Percentiles rank a stretch among this genome's conserved stretches.
These are phyloP conservation scores for Cicer pinnatifidum DNA, from an alignment of 306 rosid species.

Conservation along the genomic window DNA sequence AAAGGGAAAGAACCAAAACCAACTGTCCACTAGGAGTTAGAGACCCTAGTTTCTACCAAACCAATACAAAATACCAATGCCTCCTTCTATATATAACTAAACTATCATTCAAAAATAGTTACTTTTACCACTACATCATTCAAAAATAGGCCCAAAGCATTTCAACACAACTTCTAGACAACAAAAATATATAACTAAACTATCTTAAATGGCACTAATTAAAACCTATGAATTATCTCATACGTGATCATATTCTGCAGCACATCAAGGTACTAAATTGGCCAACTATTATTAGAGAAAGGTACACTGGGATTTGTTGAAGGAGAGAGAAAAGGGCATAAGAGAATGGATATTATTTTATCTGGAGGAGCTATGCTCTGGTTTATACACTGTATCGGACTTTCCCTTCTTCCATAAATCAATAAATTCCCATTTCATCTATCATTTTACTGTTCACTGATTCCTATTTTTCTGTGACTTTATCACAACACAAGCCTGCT, in stretches of 20 bases:
- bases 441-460: too few relatives aligned
- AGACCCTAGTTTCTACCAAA: too few relatives aligned
- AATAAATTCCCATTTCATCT: too few relatives aligned
- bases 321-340: background rate
- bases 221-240: conserved; percentile 23
- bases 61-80: too few relatives aligned
- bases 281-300: background rate
- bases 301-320: background rate
- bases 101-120: too few relatives aligned
- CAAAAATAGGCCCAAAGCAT: conserved; percentile 17
- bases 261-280: conserved; percentile 10
- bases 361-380: too few relatives aligned
- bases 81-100: too few relatives aligned
- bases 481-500: background rate
- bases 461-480: too few relatives aligned
- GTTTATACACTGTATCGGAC: too few relatives aligned
- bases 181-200: conserved; percentile 16
- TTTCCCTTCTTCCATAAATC: too few relatives aligned
- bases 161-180: conserved; percentile 13
- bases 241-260: conserved; percentile 31
- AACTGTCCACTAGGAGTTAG: background rate
- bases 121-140: conserved; percentile 16
- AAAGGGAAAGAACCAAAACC: background rate
- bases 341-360: background rate
- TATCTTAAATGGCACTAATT: conserved; percentile 19